phyloP scores from a whole-genome alignment of 257 asterid species.

The Agastache rugosa region DNA sequence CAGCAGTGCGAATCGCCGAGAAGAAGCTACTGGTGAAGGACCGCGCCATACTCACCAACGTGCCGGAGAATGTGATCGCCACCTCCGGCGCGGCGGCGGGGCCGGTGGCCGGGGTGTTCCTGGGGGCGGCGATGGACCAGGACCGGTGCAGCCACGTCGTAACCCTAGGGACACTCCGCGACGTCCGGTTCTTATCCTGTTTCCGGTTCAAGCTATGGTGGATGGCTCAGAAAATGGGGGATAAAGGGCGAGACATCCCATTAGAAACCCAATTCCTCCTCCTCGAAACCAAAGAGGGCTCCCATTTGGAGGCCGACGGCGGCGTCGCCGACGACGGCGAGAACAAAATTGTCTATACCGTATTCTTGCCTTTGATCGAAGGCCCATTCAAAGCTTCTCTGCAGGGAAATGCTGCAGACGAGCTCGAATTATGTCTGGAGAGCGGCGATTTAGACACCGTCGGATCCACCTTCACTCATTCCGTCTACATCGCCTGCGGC shows the following conservation, averaged over 20 bases:
- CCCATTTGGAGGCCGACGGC: conserved; percentile 48
- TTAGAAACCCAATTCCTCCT: conserved; percentile 79
- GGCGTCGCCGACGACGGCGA: conserved; percentile 42
- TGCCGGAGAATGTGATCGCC: conserved; percentile 56
- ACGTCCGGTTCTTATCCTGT: conserved; percentile 73
- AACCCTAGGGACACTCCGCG: conserved; percentile 49
- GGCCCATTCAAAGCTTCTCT: conserved; percentile 75
- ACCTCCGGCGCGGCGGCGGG: conserved; percentile 56
- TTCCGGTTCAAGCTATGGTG: conserved; percentile 90
- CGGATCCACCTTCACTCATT: conserved; percentile 60
- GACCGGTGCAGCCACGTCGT: conserved; percentile 50
- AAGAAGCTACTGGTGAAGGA: conserved; percentile 55
- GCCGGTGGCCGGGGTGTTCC: conserved; percentile 50
- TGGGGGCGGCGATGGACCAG: conserved; percentile 53
- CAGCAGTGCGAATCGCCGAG: conserved; percentile 48
- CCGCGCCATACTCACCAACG: conserved; percentile 48
- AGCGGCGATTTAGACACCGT: conserved; percentile 68
- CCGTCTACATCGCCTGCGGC: conserved; percentile 68
- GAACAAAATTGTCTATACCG: conserved; percentile 52
- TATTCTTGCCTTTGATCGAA: conserved; percentile 74
- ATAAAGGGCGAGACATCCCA: conserved; percentile 71
- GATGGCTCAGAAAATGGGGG: conserved; percentile 96
- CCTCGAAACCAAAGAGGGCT: conserved; percentile 63
- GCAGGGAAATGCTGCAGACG: conserved; percentile 73
- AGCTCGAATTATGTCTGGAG: conserved; percentile 75